Evolutionary conservation across 1,139 yeast species (phyloP).

Genomic region (Saccharomyces uvarum): DNA sequence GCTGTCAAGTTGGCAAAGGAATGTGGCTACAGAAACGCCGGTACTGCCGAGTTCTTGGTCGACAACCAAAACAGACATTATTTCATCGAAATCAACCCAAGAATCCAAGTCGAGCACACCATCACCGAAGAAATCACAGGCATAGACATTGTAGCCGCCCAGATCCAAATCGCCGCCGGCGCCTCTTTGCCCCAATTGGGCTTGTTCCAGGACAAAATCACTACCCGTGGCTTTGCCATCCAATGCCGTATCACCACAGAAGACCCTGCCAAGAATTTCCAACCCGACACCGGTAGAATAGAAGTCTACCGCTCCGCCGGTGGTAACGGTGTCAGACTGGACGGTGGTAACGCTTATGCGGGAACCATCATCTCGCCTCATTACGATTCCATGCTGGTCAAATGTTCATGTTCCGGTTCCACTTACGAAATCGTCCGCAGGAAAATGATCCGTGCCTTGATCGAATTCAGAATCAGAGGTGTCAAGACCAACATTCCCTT

Average conservation of each 20-base stretch:
- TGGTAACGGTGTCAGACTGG: constrained; percentile 96
- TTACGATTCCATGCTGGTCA: constrained; percentile 95
- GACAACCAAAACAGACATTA: constrained; percentile 91
- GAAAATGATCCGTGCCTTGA: constrained; percentile 90
- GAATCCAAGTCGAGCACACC: constrained; percentile 97
- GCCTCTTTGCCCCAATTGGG: constrained; percentile 89
- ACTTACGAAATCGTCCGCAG: constrained; percentile 93
- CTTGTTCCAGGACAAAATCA: constrained; percentile 81
- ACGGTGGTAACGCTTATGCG: constrained; percentile 97
- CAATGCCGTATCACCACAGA: constrained; percentile 98
- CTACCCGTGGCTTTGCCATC: constrained; percentile 93
- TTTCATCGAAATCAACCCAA: constrained; percentile 94
- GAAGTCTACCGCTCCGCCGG: constrained; percentile 97
- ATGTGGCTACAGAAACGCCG: constrained; percentile 91
- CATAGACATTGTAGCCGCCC: constrained; percentile 94
- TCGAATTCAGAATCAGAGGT: constrained; percentile 95
- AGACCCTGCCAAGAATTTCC: constrained; percentile 92
- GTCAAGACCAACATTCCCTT: constrained; percentile 96
- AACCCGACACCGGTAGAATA: constrained; percentile 95
- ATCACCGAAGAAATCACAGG: constrained; percentile 98
- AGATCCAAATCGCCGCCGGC: constrained; percentile 96
- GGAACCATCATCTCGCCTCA: constrained; percentile 95
- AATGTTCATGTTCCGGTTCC: constrained; percentile 90
- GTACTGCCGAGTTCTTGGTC: constrained; percentile 94
- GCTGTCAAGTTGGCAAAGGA: constrained; percentile 85